These are phyloP conservation scores for Falciphora oryzae DNA, from an alignment of 2,329 filamentous ascomycete species.

Conservation along the genomic window DNA sequence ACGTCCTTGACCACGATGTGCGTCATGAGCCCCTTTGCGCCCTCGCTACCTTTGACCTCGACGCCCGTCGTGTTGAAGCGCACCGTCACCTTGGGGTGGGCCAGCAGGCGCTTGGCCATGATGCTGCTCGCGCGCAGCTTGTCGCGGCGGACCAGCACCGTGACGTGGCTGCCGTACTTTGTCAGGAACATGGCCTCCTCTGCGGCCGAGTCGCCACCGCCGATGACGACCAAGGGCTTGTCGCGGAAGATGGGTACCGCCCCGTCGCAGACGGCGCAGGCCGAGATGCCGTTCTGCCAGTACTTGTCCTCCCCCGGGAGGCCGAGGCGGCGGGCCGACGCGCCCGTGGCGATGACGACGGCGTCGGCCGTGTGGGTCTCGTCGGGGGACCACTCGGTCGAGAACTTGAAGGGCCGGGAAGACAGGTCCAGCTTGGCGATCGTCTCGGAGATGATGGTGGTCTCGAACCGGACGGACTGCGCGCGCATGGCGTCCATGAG, in stretches of 20 bases:
- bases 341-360: conserved; percentile 91
- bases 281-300: conserved; percentile 96
- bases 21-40: conserved; percentile 72
- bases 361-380: conserved; percentile 84
- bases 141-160: conserved; percentile 84
- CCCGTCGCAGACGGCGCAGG: conserved; percentile 95
- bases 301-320: conserved; percentile 87
- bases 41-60: conserved; percentile 76
- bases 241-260: conserved; percentile 96
- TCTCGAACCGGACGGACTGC: conserved; percentile 89
- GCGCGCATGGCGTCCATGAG: conserved; percentile 95
- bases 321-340: conserved; percentile 78
- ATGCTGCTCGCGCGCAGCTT: conserved; percentile 82
- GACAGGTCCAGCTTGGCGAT: conserved; percentile 83
- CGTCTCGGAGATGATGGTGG: conserved; percentile 88
- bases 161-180: conserved; percentile 94
- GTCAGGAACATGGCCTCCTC: conserved; percentile 97
- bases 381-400: conserved; percentile 81
- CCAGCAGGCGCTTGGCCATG: conserved; percentile 80
- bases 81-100: conserved; percentile 86
- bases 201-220: conserved; percentile 91
- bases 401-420: conserved; percentile 82
- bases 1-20: conserved; percentile 79
- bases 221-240: conserved; percentile 92
- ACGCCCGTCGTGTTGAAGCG: conserved; percentile 75